A percentile compares a stretch with the other conserved stretches of the same genome.
Evolutionary conservation across 2,329 filamentous ascomycete species (phyloP).

Genomic region (Talaromyces sp.): DNA sequence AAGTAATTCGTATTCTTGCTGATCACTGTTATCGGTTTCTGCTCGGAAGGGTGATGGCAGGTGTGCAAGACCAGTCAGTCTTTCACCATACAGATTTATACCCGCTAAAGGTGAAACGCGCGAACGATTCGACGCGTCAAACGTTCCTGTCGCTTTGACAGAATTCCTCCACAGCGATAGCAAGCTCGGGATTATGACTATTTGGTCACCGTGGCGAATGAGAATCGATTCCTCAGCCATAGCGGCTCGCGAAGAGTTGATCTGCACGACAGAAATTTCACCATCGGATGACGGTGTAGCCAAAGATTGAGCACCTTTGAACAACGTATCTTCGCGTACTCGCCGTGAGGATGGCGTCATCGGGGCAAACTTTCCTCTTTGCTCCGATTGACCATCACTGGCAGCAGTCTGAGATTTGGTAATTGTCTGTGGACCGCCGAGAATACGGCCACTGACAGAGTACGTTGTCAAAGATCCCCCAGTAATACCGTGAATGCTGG

Average conservation of each 20-base stretch:
- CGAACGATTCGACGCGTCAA: constrained; percentile 39
- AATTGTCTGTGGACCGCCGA: constrained; percentile 24
- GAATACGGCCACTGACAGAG: constrained; percentile 41
- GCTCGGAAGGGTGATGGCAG: constrained; percentile 31
- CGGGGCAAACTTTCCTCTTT: constrained; percentile 41
- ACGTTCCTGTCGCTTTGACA: constrained; percentile 36
- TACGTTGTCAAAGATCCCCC: constrained; percentile 42
- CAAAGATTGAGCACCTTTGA: constrained; percentile 36
- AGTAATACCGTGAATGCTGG: constrained; percentile 38
- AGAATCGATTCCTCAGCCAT: constrained; percentile 45
- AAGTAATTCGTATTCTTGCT: constrained; percentile 37
- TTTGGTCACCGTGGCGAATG: constrained; percentile 42
- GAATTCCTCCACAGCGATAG: constrained; percentile 44
- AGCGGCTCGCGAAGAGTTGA: constrained; percentile 33
- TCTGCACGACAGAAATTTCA: constrained; percentile 41
- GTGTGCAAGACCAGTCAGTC: constrained; percentile 37
- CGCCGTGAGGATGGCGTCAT: constrained; percentile 50
- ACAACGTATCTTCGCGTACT: constrained; percentile 43
- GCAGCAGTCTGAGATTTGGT: constrained; percentile 23
- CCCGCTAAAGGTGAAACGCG: constrained; percentile 39
- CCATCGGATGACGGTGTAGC: constrained; percentile 37
- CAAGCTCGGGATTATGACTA: constrained; percentile 43
- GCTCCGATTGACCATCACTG: constrained; percentile 24
- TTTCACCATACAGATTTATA: constrained; percentile 41
- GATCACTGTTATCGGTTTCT: constrained; percentile 22